A percentile compares a stretch with the other conserved stretches of the same genome.
Conservation (phyloP, 345 rosid species). For the Nephelium lappaceum region DNA sequence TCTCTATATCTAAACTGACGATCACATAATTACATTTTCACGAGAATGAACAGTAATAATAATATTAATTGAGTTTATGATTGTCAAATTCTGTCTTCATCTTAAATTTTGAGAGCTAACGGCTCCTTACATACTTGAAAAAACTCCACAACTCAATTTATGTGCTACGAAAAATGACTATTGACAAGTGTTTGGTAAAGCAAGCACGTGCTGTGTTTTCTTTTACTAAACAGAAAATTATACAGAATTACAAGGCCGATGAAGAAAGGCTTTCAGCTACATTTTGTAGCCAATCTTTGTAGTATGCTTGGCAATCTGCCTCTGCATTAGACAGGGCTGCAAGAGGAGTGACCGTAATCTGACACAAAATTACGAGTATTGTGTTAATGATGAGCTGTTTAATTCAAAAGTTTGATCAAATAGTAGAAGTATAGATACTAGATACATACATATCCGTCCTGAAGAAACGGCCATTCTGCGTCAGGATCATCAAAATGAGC, state of each 20-base stretch:
- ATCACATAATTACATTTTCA: no score
- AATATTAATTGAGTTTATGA: no score
- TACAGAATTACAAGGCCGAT: conserved; percentile 53
- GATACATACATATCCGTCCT: conserved; percentile 71
- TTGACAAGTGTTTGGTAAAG: neutral
- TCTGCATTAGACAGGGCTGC: conserved; percentile 73
- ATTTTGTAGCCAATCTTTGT: conserved; percentile 67
- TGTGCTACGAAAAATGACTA: neutral
- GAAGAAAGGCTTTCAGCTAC: conserved; percentile 40
- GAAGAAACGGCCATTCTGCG: conserved; percentile 55
- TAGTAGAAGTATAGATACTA: neutral
- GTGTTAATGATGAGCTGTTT: conserved; percentile 3
- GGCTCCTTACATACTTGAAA: no score
- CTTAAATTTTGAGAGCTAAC: no score
- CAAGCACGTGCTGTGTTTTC: no score
- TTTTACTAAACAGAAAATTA: neutral
- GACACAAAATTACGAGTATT: conserved; percentile 28
- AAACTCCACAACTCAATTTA: neutral
- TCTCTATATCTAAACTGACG: no score
- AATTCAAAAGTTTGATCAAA: conserved; percentile 3
- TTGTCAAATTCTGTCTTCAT: no score
- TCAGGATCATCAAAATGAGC: conserved; percentile 51
- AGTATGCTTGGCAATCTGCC: conserved; percentile 47
- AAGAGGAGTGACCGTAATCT: conserved; percentile 87
- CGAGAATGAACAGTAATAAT: no score